These are phyloP conservation scores for Tricholoma sp. DNA, from an alignment of 768 basidiomycete species.

Conservation along the genomic window DNA sequence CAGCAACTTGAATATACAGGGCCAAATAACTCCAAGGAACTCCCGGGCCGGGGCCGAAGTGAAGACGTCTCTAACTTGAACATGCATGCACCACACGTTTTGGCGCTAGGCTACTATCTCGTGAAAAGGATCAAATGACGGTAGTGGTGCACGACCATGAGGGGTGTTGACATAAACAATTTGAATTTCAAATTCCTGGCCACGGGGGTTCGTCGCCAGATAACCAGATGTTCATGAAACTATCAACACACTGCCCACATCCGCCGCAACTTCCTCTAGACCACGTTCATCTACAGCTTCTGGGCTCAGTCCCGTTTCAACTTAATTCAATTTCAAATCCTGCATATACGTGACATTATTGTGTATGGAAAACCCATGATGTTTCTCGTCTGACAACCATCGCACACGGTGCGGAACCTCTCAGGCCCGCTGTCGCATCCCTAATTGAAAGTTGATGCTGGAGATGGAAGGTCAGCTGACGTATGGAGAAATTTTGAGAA, in stretches of 20 bases:
- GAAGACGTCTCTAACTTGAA: no score
- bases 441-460: conserved; percentile 24
- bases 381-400: conserved; percentile 31
- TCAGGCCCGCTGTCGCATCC: conserved; percentile 31
- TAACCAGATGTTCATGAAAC: no score
- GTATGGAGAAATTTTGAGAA: conserved; percentile 31
- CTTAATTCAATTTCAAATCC: conserved; percentile 12
- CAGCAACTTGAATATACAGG: not conserved
- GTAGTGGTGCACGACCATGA: no score
- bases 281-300: conserved; percentile 31
- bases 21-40: not conserved
- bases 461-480: conserved; percentile 27
- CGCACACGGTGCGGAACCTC: conserved; percentile 31
- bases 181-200: no score
- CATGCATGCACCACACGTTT: not conserved
- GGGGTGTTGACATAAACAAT: no score
- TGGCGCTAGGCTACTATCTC: not conserved
- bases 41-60: not conserved
- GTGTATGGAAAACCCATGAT: conserved; percentile 3
- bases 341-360: no score
- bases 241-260: no score
- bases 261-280: conserved; percentile 31
- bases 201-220: no score
- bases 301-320: conserved; percentile 24
- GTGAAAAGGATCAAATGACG: no score